Evolutionary conservation across 2,329 filamentous ascomycete genomes (phyloP).

Genomic region (Blumeria hordei): DNA sequence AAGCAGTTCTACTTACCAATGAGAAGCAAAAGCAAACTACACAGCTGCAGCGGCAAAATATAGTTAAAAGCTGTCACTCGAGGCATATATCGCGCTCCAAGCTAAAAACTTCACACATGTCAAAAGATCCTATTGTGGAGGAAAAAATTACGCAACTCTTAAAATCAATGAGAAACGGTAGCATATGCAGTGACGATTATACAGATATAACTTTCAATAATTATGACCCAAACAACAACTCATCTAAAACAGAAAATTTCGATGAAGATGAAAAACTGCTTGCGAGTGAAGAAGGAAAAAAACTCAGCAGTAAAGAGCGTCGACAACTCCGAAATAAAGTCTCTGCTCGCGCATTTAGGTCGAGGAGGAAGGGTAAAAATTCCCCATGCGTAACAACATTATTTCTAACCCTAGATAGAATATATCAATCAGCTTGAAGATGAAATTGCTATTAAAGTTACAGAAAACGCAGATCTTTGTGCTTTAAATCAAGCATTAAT

Average conservation of each 20-base stretch:
- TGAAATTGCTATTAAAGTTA: conserved; percentile 63
- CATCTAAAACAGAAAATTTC: conserved; percentile 94
- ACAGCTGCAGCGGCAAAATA: conserved; percentile 26
- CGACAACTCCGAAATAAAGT: conserved; percentile 98
- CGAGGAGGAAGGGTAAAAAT: conserved; percentile 77
- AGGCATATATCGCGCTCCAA: background rate
- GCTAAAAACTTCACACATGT: conserved; percentile 9
- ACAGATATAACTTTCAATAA: conserved; percentile 18
- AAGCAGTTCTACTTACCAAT: conserved; percentile 48
- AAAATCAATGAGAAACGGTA: conserved; percentile 60
- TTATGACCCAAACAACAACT: conserved; percentile 43
- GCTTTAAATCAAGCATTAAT: conserved; percentile 57
- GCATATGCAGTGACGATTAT: conserved; percentile 30
- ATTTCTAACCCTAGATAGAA: conserved; percentile 42
- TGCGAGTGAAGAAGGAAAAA: conserved; percentile 96
- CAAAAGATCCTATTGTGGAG: conserved; percentile 49
- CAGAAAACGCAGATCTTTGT: conserved; percentile 61
- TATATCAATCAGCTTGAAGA: conserved; percentile 88
- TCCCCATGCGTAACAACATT: conserved; percentile 2
- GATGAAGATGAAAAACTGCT: conserved; percentile 87
- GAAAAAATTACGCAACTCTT: conserved; percentile 85
- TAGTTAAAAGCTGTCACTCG: background rate
- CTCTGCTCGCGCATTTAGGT: conserved; percentile 89
- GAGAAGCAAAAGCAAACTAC: conserved; percentile 39
- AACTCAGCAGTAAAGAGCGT: conserved; percentile 92